Base-by-base conservation (phyloP, 768 basidiomycete species). In the Kwoniella dejecticola region DNA sequence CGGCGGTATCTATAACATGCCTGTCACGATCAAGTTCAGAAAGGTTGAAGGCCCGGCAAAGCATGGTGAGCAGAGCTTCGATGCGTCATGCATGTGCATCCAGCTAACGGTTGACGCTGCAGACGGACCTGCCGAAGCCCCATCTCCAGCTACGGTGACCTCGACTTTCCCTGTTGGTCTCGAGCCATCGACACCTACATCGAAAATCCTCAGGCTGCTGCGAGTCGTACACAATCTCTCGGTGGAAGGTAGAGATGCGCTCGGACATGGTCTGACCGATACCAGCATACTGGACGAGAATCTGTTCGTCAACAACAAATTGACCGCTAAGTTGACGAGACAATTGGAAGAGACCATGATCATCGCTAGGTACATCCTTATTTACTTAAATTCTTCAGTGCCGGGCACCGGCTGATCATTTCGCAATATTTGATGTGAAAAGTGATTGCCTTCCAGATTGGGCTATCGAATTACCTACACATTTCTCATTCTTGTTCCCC, bases 321-420 rank as follows among this genome's bases (percentile, higher is more conserved):
- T 99, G 26, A 92, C 92, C 1, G 96, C 96, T 10, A 99, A 99
- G 79, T 84, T 99, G n/a, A 92, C 91, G 12, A 85, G 96, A 33
- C 96, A 98, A 76, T 79, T 99, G 42, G 96, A 99, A 71, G 96
- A 99, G 75, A 91, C 92, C 0, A 96, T 98, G 92, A 96, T 99
- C 65, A 93, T 99, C 44, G 96, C 95, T 1, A 94, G 91, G 92
- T 91, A 69, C 64, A 82, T 76, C n/a, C n/a, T n/a, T n/a, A n/a
- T n/a, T n/a, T n/a, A n/a, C n/a, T n/a, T n/a, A n/a, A n/a, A n/a
- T n/a, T n/a, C n/a, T n/a, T n/a, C n/a, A n/a, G n/a, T n/a, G n/a
- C n/a, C n/a, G n/a, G n/a, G n/a, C n/a, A n/a, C n/a, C n/a, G n/a
- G n/a, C n/a, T n/a, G n/a, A n/a, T n/a, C n/a, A n/a, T n/a, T n/a